A percentile compares a stretch with the other conserved stretches of the same genome.
These are phyloP conservation scores for Acanthamoeba quina DNA, from an alignment of 208 protist species.

Conservation along the genomic window DNA sequence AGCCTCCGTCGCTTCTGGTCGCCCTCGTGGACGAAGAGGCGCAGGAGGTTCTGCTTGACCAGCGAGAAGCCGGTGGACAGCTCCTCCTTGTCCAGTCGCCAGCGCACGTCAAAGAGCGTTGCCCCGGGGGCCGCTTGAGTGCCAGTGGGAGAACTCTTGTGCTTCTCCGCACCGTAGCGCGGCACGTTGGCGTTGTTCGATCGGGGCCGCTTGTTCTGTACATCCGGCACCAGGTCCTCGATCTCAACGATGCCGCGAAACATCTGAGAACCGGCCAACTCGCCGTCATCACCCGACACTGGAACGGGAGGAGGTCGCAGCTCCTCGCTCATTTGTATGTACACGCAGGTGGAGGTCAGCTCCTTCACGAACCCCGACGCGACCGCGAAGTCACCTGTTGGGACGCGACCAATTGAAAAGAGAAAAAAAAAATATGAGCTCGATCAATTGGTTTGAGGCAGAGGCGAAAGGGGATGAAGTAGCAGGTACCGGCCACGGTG, in stretches of 20 bases:
- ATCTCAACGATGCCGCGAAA: slow-evolving; percentile 69
- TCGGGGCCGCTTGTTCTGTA: slow-evolving; percentile 16
- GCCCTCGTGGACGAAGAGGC: slow-evolving; percentile 35
- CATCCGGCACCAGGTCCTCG: slow-evolving; percentile 45
- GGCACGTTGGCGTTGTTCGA: not conserved
- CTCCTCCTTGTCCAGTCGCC: slow-evolving; percentile 76
- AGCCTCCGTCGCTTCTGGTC: slow-evolving; percentile 62
- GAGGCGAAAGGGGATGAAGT: not conserved
- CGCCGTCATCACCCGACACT: not conserved
- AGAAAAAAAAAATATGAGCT: not conserved
- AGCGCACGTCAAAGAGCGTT: slow-evolving; percentile 51
- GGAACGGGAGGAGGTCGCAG: slow-evolving; percentile 49
- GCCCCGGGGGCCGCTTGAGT: not conserved
- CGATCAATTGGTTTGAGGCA: not conserved
- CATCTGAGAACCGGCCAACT: slow-evolving; percentile 12
- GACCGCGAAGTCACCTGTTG: slow-evolving; percentile 29
- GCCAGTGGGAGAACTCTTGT: not conserved
- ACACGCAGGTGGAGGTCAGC: slow-evolving; percentile 9
- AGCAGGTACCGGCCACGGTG: not conserved
- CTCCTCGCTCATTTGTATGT: slow-evolving; percentile 46
- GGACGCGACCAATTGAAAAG: not conserved
- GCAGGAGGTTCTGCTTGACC: slow-evolving; percentile 72
- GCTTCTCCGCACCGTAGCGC: not conserved
- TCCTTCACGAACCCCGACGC: slow-evolving; percentile 65
- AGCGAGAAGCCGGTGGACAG: slow-evolving; percentile 30